phyloP scores from a whole-genome alignment of 345 rosid genomes.

The Brassica nigra region DNA sequence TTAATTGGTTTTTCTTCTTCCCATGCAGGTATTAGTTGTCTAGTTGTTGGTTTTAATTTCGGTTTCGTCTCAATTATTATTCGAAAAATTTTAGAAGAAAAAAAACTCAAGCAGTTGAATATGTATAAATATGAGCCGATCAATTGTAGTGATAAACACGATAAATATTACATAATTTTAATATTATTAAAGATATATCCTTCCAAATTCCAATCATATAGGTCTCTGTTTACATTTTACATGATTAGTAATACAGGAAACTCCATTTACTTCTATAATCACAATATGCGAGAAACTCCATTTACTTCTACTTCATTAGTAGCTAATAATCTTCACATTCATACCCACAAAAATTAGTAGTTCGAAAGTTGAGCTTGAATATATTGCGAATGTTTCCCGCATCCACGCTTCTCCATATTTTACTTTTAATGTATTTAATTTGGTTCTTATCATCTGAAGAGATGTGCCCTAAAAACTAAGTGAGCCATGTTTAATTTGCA shows the following conservation, averaged over 20 bases:
- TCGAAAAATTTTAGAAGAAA: not conserved
- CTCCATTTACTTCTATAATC: not conserved
- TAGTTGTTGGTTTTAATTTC: conserved; percentile 13
- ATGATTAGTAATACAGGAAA: not conserved
- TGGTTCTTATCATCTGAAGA: not conserved
- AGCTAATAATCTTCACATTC: not conserved
- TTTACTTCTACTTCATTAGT: not conserved
- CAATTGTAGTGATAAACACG: not conserved
- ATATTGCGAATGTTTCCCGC: not conserved
- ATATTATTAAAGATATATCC: not conserved
- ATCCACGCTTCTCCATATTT: not conserved
- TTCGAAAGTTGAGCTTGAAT: not conserved
- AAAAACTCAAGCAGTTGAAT: not conserved
- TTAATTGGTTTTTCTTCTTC: conserved; percentile 7
- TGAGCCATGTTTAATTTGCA: not conserved
- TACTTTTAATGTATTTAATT: too few species aligned
- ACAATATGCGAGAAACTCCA: not conserved
- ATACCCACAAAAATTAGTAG: not conserved
- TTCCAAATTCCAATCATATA: not conserved
- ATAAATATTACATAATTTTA: not conserved
- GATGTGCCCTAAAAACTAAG: not conserved
- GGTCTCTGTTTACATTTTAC: not conserved
- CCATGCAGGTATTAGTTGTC: conserved; percentile 28
- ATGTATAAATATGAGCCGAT: not conserved
- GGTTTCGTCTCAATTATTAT: conserved; percentile 17